Percentiles rank a stretch among this genome's conserved stretches.
Conservation (phyloP, 768 basidiomycete species). For the Tubosaeta sp. region DNA sequence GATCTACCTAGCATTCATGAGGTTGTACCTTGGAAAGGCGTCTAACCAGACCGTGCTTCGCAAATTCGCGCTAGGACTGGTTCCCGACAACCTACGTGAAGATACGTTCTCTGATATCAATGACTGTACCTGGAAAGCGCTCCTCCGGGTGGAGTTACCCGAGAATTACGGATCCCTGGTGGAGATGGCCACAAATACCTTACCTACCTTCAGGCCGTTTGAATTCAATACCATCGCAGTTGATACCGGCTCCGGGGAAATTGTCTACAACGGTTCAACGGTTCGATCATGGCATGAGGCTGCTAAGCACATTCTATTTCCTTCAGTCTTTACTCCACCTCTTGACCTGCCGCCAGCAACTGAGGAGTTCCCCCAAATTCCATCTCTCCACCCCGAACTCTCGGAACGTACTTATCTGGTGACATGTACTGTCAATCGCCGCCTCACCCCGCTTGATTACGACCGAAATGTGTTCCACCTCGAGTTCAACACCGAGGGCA, state of each 20-base stretch:
- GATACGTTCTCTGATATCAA: slow-evolving; percentile 45
- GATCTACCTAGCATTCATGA: slow-evolving; percentile 76
- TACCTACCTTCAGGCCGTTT: slow-evolving; percentile 48
- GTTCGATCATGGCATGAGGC: slow-evolving; percentile 78
- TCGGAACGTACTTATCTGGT: slow-evolving; percentile 90
- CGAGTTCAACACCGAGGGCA: slow-evolving; percentile 89
- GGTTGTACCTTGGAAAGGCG: slow-evolving; percentile 72
- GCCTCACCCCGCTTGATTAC: slow-evolving; percentile 92
- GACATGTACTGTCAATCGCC: slow-evolving; percentile 89
- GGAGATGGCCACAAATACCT: slow-evolving; percentile 17
- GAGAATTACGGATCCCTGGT: slow-evolving; percentile 17
- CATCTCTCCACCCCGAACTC: slow-evolving; percentile 79
- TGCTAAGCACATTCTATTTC: slow-evolving; percentile 87
- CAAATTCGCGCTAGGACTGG: slow-evolving; percentile 45
- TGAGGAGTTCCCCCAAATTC: slow-evolving; percentile 53
- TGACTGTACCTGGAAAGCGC: slow-evolving; percentile 59
- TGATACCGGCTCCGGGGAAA: slow-evolving; percentile 54
- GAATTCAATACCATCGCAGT: slow-evolving; percentile 73
- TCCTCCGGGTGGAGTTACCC: slow-evolving; percentile 53
- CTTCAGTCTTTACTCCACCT: slow-evolving; percentile 65
- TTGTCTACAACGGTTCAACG: slow-evolving; percentile 56
- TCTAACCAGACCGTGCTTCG: slow-evolving; percentile 51
- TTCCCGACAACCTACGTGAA: slow-evolving; percentile 45
- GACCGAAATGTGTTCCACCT: slow-evolving; percentile 99
- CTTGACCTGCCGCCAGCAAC: slow-evolving; percentile 27